Evolutionary conservation across 441 rosid species (phyloP), one percentile per base, ranked within the genome.

Genomic region (Eruca vesicaria): DNA sequence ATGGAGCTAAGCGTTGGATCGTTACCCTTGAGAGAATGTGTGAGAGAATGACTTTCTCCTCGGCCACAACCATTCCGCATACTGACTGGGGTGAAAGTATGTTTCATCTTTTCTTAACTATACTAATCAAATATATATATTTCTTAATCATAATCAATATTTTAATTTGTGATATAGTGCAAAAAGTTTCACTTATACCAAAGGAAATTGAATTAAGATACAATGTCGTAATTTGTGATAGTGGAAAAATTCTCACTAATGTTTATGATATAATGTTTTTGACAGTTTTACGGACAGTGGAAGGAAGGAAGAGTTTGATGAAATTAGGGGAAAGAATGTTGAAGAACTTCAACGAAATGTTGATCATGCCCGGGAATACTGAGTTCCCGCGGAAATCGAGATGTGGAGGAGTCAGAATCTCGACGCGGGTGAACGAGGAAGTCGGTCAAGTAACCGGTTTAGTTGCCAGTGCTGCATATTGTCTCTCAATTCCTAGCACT

Each of bases 1-100:
- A 84, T 43, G 94, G 97, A 32, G 93, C 98, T 18, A 77, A 80
- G 56, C 87, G 91, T 59, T 91, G 96, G 97, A 36, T 82, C 31
- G 28, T 41, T 15, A 73, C 85, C 0, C 97, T 93, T 32, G 83
- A 86, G 48, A 86, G 90, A 69, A 85, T 81, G 81, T 84, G 86
- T 50, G 92, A 93, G 80, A 93, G 97, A 64, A 62, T 83, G n/a
- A 48, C 70, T 73, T 71, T 76, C 79, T 52, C 75, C 35, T 38
- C n/a, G n/a, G n/a, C 63, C 9, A 11, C 52, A 41, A 70, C 29
- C 62, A n/a, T 62, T 15, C 72, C 80, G 9, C 2, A 23, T 36
- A 43, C n/a, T 9, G 84, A 87, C 31, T 20, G 75, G 36, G 86
- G 82, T 55, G 80, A 79, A 65, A 89, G 94, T 86, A 74, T 26